A percentile compares a stretch with the other conserved stretches of the same genome.
These are phyloP conservation scores for Persicaria tinctoria DNA, from an alignment of 148 eudicot genomes.

Conservation along the genomic window DNA sequence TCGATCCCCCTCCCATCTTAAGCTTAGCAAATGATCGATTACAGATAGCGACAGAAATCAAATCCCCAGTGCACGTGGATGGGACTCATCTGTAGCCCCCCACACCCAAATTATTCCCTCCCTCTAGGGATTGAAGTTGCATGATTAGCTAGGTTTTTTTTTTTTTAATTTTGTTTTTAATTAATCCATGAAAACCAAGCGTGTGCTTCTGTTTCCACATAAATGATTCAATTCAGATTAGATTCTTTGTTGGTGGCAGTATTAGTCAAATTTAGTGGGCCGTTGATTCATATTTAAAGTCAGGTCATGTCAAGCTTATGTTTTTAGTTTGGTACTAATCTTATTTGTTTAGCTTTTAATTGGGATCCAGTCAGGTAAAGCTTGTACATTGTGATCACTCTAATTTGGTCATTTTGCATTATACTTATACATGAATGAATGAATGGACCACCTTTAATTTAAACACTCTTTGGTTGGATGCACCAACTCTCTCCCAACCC, in stretches of 20 bases:
- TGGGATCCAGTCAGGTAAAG: not conserved
- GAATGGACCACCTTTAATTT: too few relatives aligned
- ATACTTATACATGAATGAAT: too few relatives aligned
- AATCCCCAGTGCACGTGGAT: conserved; percentile 11
- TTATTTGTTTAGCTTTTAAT: not conserved
- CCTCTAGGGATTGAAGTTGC: conserved; percentile 9
- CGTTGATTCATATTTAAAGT: not conserved
- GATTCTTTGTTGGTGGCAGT: not conserved
- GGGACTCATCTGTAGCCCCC: conserved; percentile 12
- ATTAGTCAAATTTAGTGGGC: conserved; percentile 3
- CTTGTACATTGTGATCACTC: not conserved
- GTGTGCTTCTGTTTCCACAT: conserved; percentile 9
- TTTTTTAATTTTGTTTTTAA: not conserved
- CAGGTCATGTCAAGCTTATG: not conserved
- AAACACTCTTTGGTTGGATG: too few relatives aligned
- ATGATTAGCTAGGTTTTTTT: not conserved
- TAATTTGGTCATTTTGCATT: too few relatives aligned
- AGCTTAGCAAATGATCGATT: not conserved
- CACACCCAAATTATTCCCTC: conserved; percentile 1
- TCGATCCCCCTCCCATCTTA: not conserved
- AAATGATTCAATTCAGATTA: conserved; percentile 3
- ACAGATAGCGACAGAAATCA: conserved; percentile 8
- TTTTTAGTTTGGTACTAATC: not conserved
- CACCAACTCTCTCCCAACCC: too few relatives aligned
- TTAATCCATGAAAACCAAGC: not conserved